A percentile compares a stretch with the other conserved stretches of the same genome.
Conservation (phyloP, 1,139 yeast genomes). For the Diutina sp. region DNA sequence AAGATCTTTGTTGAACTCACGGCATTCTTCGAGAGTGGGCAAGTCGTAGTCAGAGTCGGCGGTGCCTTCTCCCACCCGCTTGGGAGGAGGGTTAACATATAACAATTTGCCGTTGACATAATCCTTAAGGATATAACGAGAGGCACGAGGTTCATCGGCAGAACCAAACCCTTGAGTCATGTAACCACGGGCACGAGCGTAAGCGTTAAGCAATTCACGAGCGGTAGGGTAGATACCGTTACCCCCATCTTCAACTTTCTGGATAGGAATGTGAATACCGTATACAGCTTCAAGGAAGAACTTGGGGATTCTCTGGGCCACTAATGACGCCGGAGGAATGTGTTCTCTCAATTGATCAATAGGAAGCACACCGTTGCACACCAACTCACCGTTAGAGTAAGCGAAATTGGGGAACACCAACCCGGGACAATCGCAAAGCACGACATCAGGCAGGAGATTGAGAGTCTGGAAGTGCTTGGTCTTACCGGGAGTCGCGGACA, state of each 20-base stretch:
- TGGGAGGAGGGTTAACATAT: constrained; percentile 84
- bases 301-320: constrained; percentile 82
- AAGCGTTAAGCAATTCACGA: constrained; percentile 77
- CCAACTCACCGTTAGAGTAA: constrained; percentile 90
- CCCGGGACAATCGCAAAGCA: constrained; percentile 98
- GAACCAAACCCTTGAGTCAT: constrained; percentile 97
- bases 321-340: constrained; percentile 82
- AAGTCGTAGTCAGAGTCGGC: constrained; percentile 17
- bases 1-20: constrained; percentile 60
- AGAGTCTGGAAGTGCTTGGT: constrained; percentile 98
- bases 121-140: constrained; percentile 86
- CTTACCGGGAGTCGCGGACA: constrained; percentile 97
- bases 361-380: constrained; percentile 95
- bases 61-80: constrained; percentile 18
- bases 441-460: constrained; percentile 65
- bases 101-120: constrained; percentile 86
- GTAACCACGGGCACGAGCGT: constrained; percentile 93
- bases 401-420: constrained; percentile 97
- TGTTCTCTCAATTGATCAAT: constrained; percentile 92
- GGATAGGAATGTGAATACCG: constrained; percentile 78
- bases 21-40: constrained; percentile 30
- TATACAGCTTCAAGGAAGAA: constrained; percentile 81
- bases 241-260: constrained; percentile 77
- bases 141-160: constrained; percentile 94
- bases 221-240: constrained; percentile 74